These are phyloP conservation scores for Pythium aquatile DNA, from an alignment of 352 stramenopile genomes.

Conservation along the genomic window DNA sequence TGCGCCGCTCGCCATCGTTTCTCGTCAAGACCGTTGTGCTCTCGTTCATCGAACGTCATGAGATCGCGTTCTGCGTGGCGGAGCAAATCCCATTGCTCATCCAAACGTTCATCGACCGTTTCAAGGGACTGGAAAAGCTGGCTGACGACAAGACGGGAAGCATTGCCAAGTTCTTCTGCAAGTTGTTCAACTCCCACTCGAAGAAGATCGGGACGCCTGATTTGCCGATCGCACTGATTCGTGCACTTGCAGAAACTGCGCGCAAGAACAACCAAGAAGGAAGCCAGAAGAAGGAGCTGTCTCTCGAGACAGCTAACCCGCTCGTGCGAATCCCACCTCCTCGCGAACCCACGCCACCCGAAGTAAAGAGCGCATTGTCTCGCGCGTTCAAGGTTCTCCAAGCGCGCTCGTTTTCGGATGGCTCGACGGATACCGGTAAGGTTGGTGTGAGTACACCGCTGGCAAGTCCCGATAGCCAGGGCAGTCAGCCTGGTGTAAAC, in stretches of 20 bases:
- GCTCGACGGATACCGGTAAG: conserved; percentile 34
- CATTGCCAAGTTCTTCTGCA: conserved; percentile 81
- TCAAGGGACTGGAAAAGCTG: conserved; percentile 61
- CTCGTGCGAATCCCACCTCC: conserved; percentile 74
- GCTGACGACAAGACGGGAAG: conserved; percentile 73
- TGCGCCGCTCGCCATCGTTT: conserved; percentile 68
- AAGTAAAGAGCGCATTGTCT: conserved; percentile 69
- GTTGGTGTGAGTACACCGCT: conserved; percentile 47
- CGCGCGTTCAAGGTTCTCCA: conserved; percentile 79
- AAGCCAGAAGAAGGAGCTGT: conserved; percentile 76
- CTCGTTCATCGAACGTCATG: conserved; percentile 79
- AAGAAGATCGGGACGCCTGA: conserved; percentile 83
- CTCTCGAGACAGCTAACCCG: conserved; percentile 67
- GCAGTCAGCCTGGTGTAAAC: conserved; percentile 40
- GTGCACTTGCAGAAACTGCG: conserved; percentile 72
- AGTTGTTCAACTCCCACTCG: conserved; percentile 80
- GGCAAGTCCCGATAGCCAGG: conserved; percentile 58
- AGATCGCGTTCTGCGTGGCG: conserved; percentile 79
- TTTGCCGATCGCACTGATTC: conserved; percentile 66
- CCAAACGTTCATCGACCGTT: conserved; percentile 83
- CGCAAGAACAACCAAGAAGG: conserved; percentile 77
- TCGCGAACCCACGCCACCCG: conserved; percentile 63
- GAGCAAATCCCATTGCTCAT: conserved; percentile 80
- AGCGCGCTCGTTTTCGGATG: conserved; percentile 50
- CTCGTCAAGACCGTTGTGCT: conserved; percentile 84